Evolutionary conservation across 176 grass and related monocot genomes (phyloP).

Genomic region (Oryza australiensis): DNA sequence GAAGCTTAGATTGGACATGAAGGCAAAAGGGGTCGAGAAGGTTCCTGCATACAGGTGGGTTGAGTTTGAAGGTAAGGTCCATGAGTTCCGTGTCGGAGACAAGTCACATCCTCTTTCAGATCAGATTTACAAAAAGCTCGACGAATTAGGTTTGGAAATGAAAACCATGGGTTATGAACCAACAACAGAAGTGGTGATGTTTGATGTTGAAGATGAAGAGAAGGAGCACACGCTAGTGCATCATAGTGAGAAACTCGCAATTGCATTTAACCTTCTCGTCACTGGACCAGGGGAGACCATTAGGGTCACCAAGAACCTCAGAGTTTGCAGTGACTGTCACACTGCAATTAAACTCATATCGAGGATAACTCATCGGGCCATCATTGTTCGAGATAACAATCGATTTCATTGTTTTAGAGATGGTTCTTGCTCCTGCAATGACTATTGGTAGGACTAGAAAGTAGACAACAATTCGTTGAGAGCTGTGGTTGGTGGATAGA

Average conservation of each 20-base stretch:
- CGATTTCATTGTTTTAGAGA: conserved; percentile 71
- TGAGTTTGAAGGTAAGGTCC: conserved; percentile 51
- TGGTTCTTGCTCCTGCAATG: conserved; percentile 64
- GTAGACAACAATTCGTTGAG: too few species aligned
- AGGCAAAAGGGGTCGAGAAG: conserved; percentile 50
- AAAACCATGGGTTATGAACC: conserved; percentile 62
- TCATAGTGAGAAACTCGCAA: conserved; percentile 68
- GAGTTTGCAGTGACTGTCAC: conserved; percentile 65
- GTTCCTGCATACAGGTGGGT: conserved; percentile 65
- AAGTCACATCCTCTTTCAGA: conserved; percentile 48
- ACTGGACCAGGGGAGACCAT: conserved; percentile 46
- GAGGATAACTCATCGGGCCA: conserved; percentile 44
- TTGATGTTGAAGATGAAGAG: conserved; percentile 69
- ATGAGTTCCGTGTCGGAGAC: conserved; percentile 66
- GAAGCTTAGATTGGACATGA: conserved; percentile 59
- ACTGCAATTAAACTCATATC: conserved; percentile 61
- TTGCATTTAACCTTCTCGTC: conserved; percentile 59
- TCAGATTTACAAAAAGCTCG: conserved; percentile 54
- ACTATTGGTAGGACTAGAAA: conserved; percentile 55
- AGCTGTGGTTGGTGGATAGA: too few species aligned
- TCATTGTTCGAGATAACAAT: conserved; percentile 65
- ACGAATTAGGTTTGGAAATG: conserved; percentile 56
- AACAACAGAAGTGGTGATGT: conserved; percentile 67
- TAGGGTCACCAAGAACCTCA: conserved; percentile 66
- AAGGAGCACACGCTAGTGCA: conserved; percentile 63